These are phyloP conservation scores for Cadophora gregata DNA, from an alignment of 2,329 filamentous ascomycete species.

Conservation along the genomic window DNA sequence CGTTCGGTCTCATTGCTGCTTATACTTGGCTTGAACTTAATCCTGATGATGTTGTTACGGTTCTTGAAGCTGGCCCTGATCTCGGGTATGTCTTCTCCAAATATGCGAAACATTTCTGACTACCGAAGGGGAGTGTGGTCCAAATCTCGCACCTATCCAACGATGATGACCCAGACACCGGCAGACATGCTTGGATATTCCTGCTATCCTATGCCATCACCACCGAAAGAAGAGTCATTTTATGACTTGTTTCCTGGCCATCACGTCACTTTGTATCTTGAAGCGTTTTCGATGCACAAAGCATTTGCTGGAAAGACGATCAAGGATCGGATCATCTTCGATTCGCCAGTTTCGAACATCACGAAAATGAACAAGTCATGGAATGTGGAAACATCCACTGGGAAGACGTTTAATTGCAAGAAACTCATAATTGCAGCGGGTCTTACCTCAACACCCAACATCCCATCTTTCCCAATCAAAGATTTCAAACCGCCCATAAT, in stretches of 20 bases:
- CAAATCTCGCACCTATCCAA: slow-evolving; percentile 22
- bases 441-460: slow-evolving; percentile 41
- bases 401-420: slow-evolving; percentile 18
- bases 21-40: slow-evolving; percentile 31
- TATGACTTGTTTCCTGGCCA: slow-evolving; percentile 40
- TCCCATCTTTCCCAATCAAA: slow-evolving; percentile 32
- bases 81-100: slow-evolving; percentile 17
- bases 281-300: slow-evolving; percentile 35
- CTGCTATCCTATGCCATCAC: slow-evolving; percentile 40
- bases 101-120: not conserved
- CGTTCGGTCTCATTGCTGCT: slow-evolving; percentile 28
- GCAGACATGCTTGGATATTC: slow-evolving; percentile 43
- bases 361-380: slow-evolving; percentile 35
- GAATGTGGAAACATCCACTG: slow-evolving; percentile 21
- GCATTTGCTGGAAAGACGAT: slow-evolving; percentile 32
- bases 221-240: slow-evolving; percentile 38
- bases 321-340: slow-evolving; percentile 36
- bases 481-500: slow-evolving; percentile 25
- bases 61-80: slow-evolving; percentile 30
- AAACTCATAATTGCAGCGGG: slow-evolving; percentile 46
- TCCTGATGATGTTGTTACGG: slow-evolving; percentile 22
- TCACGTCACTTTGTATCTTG: slow-evolving; percentile 41
- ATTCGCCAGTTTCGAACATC: slow-evolving; percentile 32
- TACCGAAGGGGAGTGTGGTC: slow-evolving; percentile 22
- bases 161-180: slow-evolving; percentile 41